phyloP scores from a whole-genome alignment of 176 grass and related monocot species.

The Oryza brachyantha region DNA sequence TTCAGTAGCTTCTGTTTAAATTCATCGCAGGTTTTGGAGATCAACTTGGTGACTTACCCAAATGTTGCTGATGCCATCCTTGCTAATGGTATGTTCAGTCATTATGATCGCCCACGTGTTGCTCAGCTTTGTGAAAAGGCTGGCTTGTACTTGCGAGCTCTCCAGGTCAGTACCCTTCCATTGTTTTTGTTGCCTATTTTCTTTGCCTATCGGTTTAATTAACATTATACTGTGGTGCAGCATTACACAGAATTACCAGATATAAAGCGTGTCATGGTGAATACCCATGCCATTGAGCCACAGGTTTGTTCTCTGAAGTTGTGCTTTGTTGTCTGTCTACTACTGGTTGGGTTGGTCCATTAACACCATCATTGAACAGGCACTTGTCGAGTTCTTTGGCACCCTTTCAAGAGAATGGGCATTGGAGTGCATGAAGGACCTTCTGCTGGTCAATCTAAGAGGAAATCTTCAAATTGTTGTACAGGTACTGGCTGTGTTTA shows the following conservation, averaged over 20 bases:
- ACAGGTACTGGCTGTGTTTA: slow-evolving; percentile 53
- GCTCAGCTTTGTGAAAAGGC: slow-evolving; percentile 98
- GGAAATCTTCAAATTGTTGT: slow-evolving; percentile 99
- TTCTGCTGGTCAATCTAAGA: slow-evolving; percentile 85
- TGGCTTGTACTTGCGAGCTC: slow-evolving; percentile 86
- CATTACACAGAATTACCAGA: slow-evolving; percentile 92
- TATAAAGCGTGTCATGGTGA: slow-evolving; percentile 94
- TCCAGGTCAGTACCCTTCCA: slow-evolving; percentile 62
- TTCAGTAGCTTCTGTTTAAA: slow-evolving; percentile 27
- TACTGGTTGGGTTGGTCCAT: not conserved
- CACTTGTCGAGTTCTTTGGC: slow-evolving; percentile 97
- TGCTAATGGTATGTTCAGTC: slow-evolving; percentile 99
- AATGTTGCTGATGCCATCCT: slow-evolving; percentile 99
- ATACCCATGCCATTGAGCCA: slow-evolving; percentile 94
- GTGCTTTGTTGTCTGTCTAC: not conserved
- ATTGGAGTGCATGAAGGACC: slow-evolving; percentile 97
- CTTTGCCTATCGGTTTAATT: slow-evolving; percentile 6
- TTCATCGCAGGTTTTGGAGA: slow-evolving; percentile 88
- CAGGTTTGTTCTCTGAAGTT: slow-evolving; percentile 62
- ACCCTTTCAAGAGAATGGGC: slow-evolving; percentile 94
- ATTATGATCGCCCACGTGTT: slow-evolving; percentile 96
- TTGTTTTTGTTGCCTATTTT: not conserved
- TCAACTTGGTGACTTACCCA: slow-evolving; percentile 94
- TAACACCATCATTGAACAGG: slow-evolving; percentile 45
- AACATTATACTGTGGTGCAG: slow-evolving; percentile 50